phyloP scores from a whole-genome alignment of 2,329 filamentous ascomycete genomes.

The Hymenoscyphus fructigenus region DNA sequence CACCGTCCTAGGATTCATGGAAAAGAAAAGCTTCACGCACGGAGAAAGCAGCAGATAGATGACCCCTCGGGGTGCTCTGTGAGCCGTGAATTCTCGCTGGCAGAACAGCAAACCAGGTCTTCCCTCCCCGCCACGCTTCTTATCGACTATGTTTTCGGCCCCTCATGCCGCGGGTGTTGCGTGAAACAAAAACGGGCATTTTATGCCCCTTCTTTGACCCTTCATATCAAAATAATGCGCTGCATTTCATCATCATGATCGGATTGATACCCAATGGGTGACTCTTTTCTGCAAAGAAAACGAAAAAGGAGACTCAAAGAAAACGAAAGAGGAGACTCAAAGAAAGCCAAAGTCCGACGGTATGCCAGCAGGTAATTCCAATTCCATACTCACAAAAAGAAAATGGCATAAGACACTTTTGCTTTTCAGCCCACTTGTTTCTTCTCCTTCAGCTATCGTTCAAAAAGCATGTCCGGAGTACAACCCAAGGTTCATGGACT shows the following conservation, averaged over 20 bases:
- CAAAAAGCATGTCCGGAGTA: too few relatives aligned
- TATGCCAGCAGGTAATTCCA: too few relatives aligned
- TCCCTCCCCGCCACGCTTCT: background rate
- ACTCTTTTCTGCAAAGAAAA: background rate
- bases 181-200: slow-evolving; percentile 2
- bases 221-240: background rate
- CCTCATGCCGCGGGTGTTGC: background rate
- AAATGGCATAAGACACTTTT: too few relatives aligned
- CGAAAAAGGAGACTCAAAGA: too few relatives aligned
- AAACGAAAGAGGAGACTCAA: too few relatives aligned
- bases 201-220: background rate
- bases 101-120: background rate
- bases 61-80: background rate
- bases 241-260: background rate
- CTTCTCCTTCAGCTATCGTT: too few relatives aligned
- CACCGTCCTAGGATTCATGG: background rate
- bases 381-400: too few relatives aligned
- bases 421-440: too few relatives aligned
- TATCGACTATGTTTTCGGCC: background rate
- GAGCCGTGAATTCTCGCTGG: background rate
- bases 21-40: background rate
- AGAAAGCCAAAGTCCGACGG: background rate
- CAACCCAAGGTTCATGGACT: too few relatives aligned
- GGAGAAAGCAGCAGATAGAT: background rate
- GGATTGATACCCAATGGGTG: background rate